Evolutionary conservation across 2,329 filamentous ascomycete genomes (phyloP).

Genomic region (Mycosphaerella arachidis): DNA sequence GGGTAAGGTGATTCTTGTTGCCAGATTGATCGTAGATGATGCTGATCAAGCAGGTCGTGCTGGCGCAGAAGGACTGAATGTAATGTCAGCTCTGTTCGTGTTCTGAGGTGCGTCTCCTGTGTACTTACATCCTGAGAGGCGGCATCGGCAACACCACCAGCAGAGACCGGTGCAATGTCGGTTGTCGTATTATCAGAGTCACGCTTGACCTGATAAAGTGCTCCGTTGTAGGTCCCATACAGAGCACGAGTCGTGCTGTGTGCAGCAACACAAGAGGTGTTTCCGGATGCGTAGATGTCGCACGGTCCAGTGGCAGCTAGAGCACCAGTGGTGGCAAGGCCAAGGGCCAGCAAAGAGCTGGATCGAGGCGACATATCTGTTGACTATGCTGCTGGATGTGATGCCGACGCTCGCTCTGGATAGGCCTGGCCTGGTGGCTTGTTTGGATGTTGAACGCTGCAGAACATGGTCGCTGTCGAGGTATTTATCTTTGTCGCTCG

Average conservation of each 20-base stretch:
- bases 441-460: too few relatives aligned
- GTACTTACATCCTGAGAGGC: constrained; percentile 43
- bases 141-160: constrained; percentile 60
- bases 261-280: constrained; percentile 60
- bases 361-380: constrained; percentile 14
- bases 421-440: too few relatives aligned
- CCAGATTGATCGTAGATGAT: constrained; percentile 64
- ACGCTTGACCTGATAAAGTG: constrained; percentile 58
- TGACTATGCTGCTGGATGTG: background rate
- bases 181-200: constrained; percentile 49
- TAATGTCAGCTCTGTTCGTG: constrained; percentile 29
- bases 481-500: background rate
- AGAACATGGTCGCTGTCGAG: background rate
- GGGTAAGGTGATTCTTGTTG: constrained; percentile 57
- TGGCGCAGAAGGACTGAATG: constrained; percentile 49
- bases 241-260: constrained; percentile 62
- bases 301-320: constrained; percentile 51
- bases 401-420: background rate
- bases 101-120: background rate
- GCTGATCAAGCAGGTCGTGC: constrained; percentile 59
- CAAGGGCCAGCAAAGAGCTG: constrained; percentile 11
- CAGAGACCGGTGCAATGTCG: constrained; percentile 49
- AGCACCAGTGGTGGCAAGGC: constrained; percentile 10
- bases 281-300: constrained; percentile 56
- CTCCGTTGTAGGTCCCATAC: constrained; percentile 50